Conservation (phyloP, 2,329 filamentous ascomycete genomes). For the Aureobasidium zeae region DNA sequence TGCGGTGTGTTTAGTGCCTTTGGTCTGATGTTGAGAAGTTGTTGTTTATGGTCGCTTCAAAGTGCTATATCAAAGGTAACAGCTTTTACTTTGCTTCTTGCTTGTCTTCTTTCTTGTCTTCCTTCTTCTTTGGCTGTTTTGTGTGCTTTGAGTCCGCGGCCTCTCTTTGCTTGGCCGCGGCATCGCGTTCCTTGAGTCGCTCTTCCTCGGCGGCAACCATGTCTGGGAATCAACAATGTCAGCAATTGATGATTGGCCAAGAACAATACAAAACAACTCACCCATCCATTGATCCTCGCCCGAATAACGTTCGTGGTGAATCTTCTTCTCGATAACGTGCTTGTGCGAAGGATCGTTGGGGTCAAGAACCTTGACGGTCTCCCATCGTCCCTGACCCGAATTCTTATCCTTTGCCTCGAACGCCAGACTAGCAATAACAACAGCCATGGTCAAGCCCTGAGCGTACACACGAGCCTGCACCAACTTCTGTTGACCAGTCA, state of each 20-base stretch:
- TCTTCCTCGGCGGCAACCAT: constrained; percentile 77
- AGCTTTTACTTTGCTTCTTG: constrained; percentile 19
- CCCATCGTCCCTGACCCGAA: constrained; percentile 67
- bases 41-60: too few relatives aligned
- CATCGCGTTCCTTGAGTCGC: constrained; percentile 43
- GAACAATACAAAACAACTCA: constrained; percentile 35
- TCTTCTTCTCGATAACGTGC: constrained; percentile 73
- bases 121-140: constrained; percentile 11
- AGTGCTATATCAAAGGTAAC: too few relatives aligned
- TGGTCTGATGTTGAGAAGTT: too few relatives aligned
- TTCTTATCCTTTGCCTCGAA: constrained; percentile 75
- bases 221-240: constrained; percentile 39
- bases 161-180: constrained; percentile 26
- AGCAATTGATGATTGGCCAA: constrained; percentile 3
- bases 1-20: too few relatives aligned
- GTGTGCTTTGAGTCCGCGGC: constrained; percentile 21
- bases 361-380: constrained; percentile 73
- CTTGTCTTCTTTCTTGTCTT: too few relatives aligned
- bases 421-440: constrained; percentile 70
- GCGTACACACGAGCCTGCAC: constrained; percentile 93
- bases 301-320: constrained; percentile 78
- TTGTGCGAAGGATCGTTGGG: constrained; percentile 75
- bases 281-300: constrained; percentile 91
- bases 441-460: constrained; percentile 76
- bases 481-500: constrained; percentile 72